A percentile compares a stretch with the other conserved stretches of the same genome.
Evolutionary conservation across 208 protist genomes (phyloP).

Genomic region (Trypanosoma lewisi): DNA sequence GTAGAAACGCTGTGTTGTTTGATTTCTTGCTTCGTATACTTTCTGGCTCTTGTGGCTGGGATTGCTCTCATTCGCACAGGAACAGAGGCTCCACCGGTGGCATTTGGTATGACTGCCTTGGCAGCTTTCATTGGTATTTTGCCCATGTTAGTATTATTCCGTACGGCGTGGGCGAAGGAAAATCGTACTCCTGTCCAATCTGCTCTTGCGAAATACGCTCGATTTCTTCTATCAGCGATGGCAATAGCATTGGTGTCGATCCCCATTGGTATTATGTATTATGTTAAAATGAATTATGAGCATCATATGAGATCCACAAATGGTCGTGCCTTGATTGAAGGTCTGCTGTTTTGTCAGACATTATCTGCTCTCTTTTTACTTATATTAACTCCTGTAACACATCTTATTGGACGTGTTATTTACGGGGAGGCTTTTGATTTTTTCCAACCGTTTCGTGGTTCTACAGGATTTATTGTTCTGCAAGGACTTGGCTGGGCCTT

Average conservation of each 20-base stretch:
- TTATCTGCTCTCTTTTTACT: slow-evolving; percentile 28
- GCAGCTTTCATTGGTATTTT: slow-evolving; percentile 18
- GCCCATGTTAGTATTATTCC: slow-evolving; percentile 52
- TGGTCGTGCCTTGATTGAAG: slow-evolving; percentile 8
- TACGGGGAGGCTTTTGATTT: slow-evolving; percentile 48
- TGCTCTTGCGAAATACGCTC: slow-evolving; percentile 37
- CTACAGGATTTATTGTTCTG: slow-evolving; percentile 38
- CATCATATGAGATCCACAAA: not conserved
- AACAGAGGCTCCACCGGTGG: slow-evolving; percentile 14
- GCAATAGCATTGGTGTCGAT: slow-evolving; percentile 24
- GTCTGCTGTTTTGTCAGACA: slow-evolving; percentile 20
- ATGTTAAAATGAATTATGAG: not conserved
- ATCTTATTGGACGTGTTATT: slow-evolving; percentile 41
- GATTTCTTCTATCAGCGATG: slow-evolving; percentile 29
- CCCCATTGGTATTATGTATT: slow-evolving; percentile 19
- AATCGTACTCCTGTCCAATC: slow-evolving; percentile 13
- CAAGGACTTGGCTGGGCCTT: slow-evolving; percentile 55
- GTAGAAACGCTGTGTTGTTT: slow-evolving; percentile 49
- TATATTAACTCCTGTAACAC: slow-evolving; percentile 33
- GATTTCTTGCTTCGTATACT: slow-evolving; percentile 32
- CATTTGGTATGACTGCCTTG: slow-evolving; percentile 19
- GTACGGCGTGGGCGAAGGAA: slow-evolving; percentile 37
- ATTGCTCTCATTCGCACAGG: slow-evolving; percentile 24
- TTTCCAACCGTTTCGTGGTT: slow-evolving; percentile 32
- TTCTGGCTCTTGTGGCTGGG: slow-evolving; percentile 22